Percentiles rank a stretch among this genome's conserved stretches.
phyloP scores from a whole-genome alignment of 2,329 filamentous ascomycete species.

The Penicillium rolfsii region DNA sequence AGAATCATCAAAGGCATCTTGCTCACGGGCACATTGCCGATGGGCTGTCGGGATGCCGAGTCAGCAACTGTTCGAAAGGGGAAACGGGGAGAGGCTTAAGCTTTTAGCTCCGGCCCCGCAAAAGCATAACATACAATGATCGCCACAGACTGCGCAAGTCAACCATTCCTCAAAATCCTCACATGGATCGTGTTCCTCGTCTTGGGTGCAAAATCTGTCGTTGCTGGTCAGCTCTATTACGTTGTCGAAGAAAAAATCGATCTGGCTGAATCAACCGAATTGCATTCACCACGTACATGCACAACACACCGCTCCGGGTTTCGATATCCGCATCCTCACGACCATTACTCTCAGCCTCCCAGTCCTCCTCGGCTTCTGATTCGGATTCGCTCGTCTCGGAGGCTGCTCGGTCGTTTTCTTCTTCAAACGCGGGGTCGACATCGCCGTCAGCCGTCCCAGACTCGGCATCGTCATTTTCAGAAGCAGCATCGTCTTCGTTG shows the following conservation, averaged over 20 bases:
- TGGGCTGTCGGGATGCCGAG: constrained; percentile 70
- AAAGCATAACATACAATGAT: constrained; percentile 69
- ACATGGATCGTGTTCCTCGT: constrained; percentile 79
- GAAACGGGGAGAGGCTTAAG: constrained; percentile 33
- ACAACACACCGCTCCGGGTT: constrained; percentile 58
- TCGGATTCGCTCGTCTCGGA: constrained; percentile 56
- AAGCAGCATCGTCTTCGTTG: constrained; percentile 32
- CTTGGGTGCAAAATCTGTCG: constrained; percentile 75
- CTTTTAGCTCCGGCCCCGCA: constrained; percentile 29
- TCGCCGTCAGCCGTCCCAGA: constrained; percentile 46
- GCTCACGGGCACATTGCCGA: constrained; percentile 81
- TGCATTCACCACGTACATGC: constrained; percentile 57
- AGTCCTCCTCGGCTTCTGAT: constrained; percentile 59
- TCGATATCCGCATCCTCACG: constrained; percentile 51
- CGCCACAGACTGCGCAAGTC: constrained; percentile 74
- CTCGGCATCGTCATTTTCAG: constrained; percentile 46
- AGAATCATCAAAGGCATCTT: constrained; percentile 63
- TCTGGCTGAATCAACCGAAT: background rate
- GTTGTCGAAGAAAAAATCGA: background rate
- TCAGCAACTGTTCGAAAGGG: constrained; percentile 33
- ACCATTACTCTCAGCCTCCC: constrained; percentile 54
- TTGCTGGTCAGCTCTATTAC: constrained; percentile 33
- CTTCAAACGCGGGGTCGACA: constrained; percentile 49
- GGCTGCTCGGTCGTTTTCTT: constrained; percentile 45
- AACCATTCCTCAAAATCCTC: constrained; percentile 81